Evolutionary conservation across 2,329 filamentous ascomycete genomes (phyloP).

Genomic region (Xylaria sp.): DNA sequence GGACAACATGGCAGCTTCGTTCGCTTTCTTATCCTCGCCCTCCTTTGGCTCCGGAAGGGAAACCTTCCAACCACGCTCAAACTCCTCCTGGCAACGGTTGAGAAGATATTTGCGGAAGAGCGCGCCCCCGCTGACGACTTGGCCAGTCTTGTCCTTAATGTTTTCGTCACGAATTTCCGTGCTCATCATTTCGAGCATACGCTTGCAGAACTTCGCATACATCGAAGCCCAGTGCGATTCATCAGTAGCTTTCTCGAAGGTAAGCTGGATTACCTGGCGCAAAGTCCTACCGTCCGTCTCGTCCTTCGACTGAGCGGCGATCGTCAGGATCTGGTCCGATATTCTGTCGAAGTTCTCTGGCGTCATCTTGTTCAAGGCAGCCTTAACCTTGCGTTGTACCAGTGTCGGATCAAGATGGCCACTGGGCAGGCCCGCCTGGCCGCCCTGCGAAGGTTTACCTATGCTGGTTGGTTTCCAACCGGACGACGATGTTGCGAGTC

Average conservation of each 20-base stretch:
- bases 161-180: slow-evolving; percentile 93
- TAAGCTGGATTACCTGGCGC: slow-evolving; percentile 97
- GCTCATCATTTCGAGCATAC: slow-evolving; percentile 95
- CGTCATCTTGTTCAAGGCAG: slow-evolving; percentile 99
- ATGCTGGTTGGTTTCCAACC: slow-evolving; percentile 91
- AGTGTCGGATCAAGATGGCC: slow-evolving; percentile 82
- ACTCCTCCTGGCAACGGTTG: slow-evolving; percentile 98
- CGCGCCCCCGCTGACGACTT: slow-evolving; percentile 87
- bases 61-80: slow-evolving; percentile 95
- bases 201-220: slow-evolving; percentile 98
- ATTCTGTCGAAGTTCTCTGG: slow-evolving; percentile 89
- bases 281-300: slow-evolving; percentile 92
- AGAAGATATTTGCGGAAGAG: slow-evolving; percentile 98
- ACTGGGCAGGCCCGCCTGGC: slow-evolving; percentile 47
- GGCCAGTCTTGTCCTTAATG: slow-evolving; percentile 86
- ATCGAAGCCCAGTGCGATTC: slow-evolving; percentile 98
- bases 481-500: slow-evolving; percentile 69
- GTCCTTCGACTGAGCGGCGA: slow-evolving; percentile 93
- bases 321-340: slow-evolving; percentile 86
- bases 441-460: slow-evolving; percentile 45
- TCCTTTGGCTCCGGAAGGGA: slow-evolving; percentile 79
- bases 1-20: slow-evolving; percentile 81
- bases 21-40: slow-evolving; percentile 61
- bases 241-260: slow-evolving; percentile 98
- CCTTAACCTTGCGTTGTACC: slow-evolving; percentile 99